Evolutionary conservation across 2,329 filamentous ascomycete species (phyloP), one percentile per base, ranked within the genome.

Genomic region (Lachnellula suecica): DNA sequence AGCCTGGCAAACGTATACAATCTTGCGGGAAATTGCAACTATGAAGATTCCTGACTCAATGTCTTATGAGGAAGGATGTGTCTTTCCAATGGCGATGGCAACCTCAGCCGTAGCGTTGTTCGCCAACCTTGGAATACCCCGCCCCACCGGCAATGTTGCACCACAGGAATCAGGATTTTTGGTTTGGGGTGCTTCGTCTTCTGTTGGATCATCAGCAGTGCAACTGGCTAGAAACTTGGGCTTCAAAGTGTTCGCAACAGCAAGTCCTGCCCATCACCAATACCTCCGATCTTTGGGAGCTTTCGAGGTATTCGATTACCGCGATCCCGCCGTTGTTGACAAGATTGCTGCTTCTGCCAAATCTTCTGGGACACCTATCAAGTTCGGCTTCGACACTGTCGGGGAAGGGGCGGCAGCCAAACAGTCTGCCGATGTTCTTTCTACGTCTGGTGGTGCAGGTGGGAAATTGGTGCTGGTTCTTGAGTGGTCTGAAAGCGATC

Each of bases 1-100:
- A 65, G 69, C 58, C 2, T 78, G 77, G 42, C 75, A 78, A 49
- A 71, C 75, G 38, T 61, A 61, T 1, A 74, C 70, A 3, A 60
- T 77, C 10, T 63, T 77, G 3, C 70, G 71, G 2, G 75, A 70
- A 63, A 70, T 72, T 52, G 71, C 76, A 44, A 70, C 56, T 1
- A 56, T 54, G 2, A 62, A 59, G 31, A 52, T 67, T 11, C 65
- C 63, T 2, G 56, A 61, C 22, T 50, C 13, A 17, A 57, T 66
- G 19, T 44, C 35, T 9, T 66, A 64, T 44, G 61, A 63, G 49
- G 59, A 66, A 52, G 65, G 52, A 2, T 57, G 57, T 11, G 57
- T 62, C 23, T 59, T 68, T 22, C 63, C 65, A 6, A 64, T 66
- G 63, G 59, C 58, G 9, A 49, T 63, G 15, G 56, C 53, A 31